Evolutionary conservation across 2,329 filamentous ascomycete species (phyloP).

Genomic region (Myriosclerotinia duriaeana): DNA sequence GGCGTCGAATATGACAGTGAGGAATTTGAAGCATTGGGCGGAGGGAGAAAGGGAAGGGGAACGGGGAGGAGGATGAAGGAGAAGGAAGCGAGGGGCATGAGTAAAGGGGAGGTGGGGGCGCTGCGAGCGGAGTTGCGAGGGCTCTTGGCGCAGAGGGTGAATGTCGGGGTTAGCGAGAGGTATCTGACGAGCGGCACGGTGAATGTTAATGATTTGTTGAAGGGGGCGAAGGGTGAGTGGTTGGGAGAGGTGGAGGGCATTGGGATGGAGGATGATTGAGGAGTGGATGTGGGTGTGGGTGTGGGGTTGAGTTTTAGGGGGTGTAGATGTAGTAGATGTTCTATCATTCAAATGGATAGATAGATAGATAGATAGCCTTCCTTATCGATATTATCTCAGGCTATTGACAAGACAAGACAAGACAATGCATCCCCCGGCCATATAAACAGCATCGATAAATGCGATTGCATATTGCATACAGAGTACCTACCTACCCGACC

Average conservation of each 20-base stretch:
- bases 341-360: too few relatives aligned
- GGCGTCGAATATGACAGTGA: slow-evolving; percentile 93
- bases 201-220: slow-evolving; percentile 72
- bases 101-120: slow-evolving; percentile 70
- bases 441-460: too few relatives aligned
- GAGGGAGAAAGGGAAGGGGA: slow-evolving; percentile 65
- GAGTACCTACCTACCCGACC: too few relatives aligned
- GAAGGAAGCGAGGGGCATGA: slow-evolving; percentile 63
- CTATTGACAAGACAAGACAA: too few relatives aligned
- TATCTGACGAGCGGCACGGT: slow-evolving; percentile 83
- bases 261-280: slow-evolving; percentile 37
- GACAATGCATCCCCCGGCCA: too few relatives aligned
- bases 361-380: too few relatives aligned
- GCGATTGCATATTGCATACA: too few relatives aligned
- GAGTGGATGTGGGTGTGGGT: neutral
- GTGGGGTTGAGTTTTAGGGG: neutral
- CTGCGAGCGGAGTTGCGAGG: slow-evolving; percentile 71
- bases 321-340: too few relatives aligned
- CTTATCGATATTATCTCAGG: too few relatives aligned
- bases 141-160: slow-evolving; percentile 71
- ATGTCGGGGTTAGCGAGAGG: slow-evolving; percentile 81
- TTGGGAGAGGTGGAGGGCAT: slow-evolving; percentile 40
- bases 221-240: slow-evolving; percentile 57
- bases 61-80: slow-evolving; percentile 73
- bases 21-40: slow-evolving; percentile 66